Evolutionary conservation across 176 grass and related monocot species (phyloP).

Genomic region (Coix lacrymajobi): DNA sequence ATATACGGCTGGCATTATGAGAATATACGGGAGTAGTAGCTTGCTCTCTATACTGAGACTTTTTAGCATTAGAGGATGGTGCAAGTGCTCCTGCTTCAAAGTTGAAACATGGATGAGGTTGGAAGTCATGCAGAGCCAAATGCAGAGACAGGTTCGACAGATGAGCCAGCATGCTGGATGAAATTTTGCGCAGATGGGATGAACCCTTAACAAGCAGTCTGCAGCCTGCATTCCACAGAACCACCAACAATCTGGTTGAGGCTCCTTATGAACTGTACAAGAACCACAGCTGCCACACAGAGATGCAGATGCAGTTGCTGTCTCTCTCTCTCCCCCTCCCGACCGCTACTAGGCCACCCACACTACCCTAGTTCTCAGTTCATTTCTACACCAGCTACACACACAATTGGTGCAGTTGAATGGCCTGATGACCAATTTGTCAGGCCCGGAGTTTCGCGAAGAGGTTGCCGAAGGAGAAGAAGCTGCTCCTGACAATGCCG

Average conservation of each 20-base stretch:
- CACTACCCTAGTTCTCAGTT: constrained; percentile 6
- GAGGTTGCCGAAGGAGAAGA: constrained; percentile 89
- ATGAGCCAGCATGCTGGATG: neutral
- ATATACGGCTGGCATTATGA: neutral
- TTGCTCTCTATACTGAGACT: neutral
- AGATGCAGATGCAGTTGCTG: neutral
- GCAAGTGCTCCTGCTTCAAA: neutral
- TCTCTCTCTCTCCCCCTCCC: neutral
- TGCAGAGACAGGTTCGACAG: neutral
- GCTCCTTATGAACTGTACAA: constrained; percentile 17
- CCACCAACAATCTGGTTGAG: constrained; percentile 20
- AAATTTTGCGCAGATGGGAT: neutral
- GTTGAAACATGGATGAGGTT: neutral
- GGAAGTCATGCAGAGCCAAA: neutral
- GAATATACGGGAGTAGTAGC: neutral
- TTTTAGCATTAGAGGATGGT: neutral
- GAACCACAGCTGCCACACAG: neutral
- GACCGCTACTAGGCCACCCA: neutral
- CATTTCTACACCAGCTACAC: neutral
- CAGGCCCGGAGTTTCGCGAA: constrained; percentile 60
- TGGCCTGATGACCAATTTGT: neutral
- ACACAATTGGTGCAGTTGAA: neutral
- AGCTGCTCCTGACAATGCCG: constrained; percentile 35
- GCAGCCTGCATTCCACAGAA: constrained; percentile 22
- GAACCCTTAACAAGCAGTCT: constrained; percentile 15